phyloP scores from a whole-genome alignment of 768 basidiomycete genomes.

The Calocera cornea region DNA sequence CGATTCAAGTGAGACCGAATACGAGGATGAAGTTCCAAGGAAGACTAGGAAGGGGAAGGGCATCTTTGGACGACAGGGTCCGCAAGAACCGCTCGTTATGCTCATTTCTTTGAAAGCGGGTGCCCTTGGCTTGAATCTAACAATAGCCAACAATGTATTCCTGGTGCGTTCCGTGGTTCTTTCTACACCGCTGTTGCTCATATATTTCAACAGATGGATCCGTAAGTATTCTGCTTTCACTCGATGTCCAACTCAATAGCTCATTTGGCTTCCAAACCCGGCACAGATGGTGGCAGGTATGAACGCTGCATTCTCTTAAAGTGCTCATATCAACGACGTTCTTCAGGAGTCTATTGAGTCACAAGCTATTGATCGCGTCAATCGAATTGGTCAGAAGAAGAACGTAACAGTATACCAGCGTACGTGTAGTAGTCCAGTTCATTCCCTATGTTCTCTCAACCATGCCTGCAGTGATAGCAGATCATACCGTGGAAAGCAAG shows the following conservation, averaged over 20 bases:
- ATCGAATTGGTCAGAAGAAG: conserved; percentile 66
- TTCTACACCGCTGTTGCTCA: conserved; percentile 10
- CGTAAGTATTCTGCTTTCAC: conserved; percentile 3
- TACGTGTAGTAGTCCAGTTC: neutral
- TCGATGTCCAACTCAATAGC: neutral
- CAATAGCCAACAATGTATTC: conserved; percentile 67
- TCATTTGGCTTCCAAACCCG: conserved; percentile 49
- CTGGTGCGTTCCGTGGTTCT: conserved; percentile 18
- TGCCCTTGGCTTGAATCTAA: conserved; percentile 75
- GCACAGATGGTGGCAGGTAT: conserved; percentile 63
- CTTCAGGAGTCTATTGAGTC: conserved; percentile 78
- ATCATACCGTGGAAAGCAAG: conserved; percentile 78
- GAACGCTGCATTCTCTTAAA: conserved; percentile 9
- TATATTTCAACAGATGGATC: conserved; percentile 12
- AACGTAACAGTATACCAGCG: conserved; percentile 71
- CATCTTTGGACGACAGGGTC: conserved; percentile 19
- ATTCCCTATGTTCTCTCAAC: neutral
- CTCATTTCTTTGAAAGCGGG: conserved; percentile 77
- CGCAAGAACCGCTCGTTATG: conserved; percentile 58
- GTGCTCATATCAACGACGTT: too few species aligned
- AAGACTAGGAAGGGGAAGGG: conserved; percentile 14
- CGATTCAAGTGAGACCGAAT: neutral
- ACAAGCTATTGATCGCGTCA: conserved; percentile 38
- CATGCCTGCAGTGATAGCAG: conserved; percentile 45
- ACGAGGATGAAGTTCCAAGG: conserved; percentile 1